Evolutionary conservation across 2,329 filamentous ascomycete genomes (phyloP), one percentile per base, ranked within the genome.

Genomic region (Tolypocladium cylindrosporum): DNA sequence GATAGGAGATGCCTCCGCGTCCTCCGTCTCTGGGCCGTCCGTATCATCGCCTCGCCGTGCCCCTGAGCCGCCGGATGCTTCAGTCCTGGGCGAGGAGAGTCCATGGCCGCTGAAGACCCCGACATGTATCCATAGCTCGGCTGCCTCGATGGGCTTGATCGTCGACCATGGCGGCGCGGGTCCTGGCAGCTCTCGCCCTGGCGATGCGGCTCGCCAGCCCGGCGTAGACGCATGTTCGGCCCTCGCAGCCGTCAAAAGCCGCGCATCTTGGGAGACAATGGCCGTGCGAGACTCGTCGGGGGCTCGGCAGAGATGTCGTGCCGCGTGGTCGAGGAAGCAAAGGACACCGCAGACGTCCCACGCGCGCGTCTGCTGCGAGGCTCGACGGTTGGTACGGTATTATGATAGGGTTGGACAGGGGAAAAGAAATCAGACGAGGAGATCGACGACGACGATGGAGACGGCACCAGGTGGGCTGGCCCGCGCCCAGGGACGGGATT

Each of bases 221-320:
- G 58, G 60, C 53, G 57, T 21, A 54, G 60, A 43, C 60, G 54
- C 53, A 43, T 56, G 45, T 54, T 59, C 50, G 59, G 58, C 48
- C 54, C 45, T 41, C 24, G 45, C 56, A n/a, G 62, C 58, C 56
- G 59, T 66, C 61, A 65, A 51, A 57, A 58, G 61, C 59, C 56
- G 63, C 60, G 55, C 64, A 66, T 66, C 58, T 62, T 65, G 62
- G 54, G 48, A 37, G 48, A 34, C 48, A 34, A 16, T 13, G 31
- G 27, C 45, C 27, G 45, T 50, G 19, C 27, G 45, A 50, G 27
- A 52, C 48, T 37, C 48, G 34, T 52, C 31, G 48, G 21, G 48
- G 31, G 31, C 48, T 34, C 27, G 48, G 31, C 19, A 34, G 48
- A 52, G 6, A 8, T 21, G 48, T 10, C 31, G 27, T 36, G 48